Evolutionary conservation across 2,329 filamentous ascomycete genomes (phyloP), one percentile per base, ranked within the genome.

Genomic region (Fusarium subglutinans): DNA sequence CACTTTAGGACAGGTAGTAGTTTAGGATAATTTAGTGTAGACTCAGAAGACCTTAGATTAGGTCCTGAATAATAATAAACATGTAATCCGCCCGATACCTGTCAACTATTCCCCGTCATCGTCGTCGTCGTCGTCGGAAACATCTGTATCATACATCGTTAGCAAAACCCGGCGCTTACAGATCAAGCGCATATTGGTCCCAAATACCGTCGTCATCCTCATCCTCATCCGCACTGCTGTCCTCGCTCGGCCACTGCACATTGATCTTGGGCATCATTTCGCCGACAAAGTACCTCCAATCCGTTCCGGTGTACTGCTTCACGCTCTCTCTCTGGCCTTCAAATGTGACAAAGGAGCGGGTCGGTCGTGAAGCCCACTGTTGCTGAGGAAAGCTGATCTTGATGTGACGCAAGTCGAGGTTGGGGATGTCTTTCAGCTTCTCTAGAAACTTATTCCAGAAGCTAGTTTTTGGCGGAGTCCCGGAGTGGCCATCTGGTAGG

Each of bases 381-480:
- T 83, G 81, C 8, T 57, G 70, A 14, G 82, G 63, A 14, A 76
- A 65, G 10, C 79, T 81, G 14, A 84, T 60, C 54, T 74, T 79
- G 48, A 86, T 75, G 45, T 79, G 78, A 0, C 73, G 74, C 1
- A 86, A 76, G 3, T 83, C 63, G 20, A 86, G 77, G 8, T 73
- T 74, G 3, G 79, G 79, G 3, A 80, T 70, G 0, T 79, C 76
- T 38, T 66, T 73, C 53, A 87, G 76, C 17, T 74, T 75, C 5
- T 76, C 72, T 38, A 88, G 80, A 24, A 87, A 80, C 8, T 72
- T 70, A 3, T 69, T 63, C 86, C 86, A 88, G n/a, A 82, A 74
- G 60, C 80, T 84, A 58, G 72, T 41, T 61, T 77, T 80, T 17
- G 57, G 62, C 1, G 53, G 41, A 12, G 61, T 12, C 4, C 63